A percentile compares a stretch with the other conserved stretches of the same genome.
Evolutionary conservation across 2,329 filamentous ascomycete genomes (phyloP).

Genomic region (Pseudonectria buxi): DNA sequence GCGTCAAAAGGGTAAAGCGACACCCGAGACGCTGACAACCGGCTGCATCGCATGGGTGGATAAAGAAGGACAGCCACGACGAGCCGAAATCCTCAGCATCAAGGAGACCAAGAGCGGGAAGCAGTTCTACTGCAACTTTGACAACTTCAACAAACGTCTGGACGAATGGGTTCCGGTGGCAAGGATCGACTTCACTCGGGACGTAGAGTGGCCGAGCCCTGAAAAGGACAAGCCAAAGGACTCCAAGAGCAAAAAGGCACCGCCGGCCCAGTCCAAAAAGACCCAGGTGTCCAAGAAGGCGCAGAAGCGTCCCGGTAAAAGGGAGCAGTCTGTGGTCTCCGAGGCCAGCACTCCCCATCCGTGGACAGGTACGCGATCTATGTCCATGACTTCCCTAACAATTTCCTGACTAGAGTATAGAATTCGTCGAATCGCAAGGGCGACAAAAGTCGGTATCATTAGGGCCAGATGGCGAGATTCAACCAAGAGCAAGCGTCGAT

Average conservation of each 20-base stretch:
- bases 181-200: constrained; percentile 78
- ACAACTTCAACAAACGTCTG: constrained; percentile 88
- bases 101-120: constrained; percentile 81
- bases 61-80: constrained; percentile 75
- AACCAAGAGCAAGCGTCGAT: constrained; percentile 37
- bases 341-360: constrained; percentile 49
- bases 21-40: constrained; percentile 66
- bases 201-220: constrained; percentile 93
- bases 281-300: constrained; percentile 50
- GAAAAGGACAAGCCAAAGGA: constrained; percentile 78
- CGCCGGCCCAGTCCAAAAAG: constrained; percentile 52
- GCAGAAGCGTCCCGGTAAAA: constrained; percentile 48
- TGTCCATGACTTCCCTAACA: neutral
- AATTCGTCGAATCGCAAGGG: constrained; percentile 43
- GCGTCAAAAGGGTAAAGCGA: constrained; percentile 72
- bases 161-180: constrained; percentile 81
- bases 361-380: constrained; percentile 34
- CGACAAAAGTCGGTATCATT: constrained; percentile 38
- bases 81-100: constrained; percentile 95
- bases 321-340: constrained; percentile 48
- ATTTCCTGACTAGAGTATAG: constrained; percentile 16
- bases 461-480: constrained; percentile 38
- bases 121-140: constrained; percentile 94
- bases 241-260: constrained; percentile 63
- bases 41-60: constrained; percentile 56